Percentiles rank a stretch among this genome's conserved stretches.
phyloP scores from a whole-genome alignment of 1,284 basidiomycete species.

The Marasmius tenuissimus region DNA sequence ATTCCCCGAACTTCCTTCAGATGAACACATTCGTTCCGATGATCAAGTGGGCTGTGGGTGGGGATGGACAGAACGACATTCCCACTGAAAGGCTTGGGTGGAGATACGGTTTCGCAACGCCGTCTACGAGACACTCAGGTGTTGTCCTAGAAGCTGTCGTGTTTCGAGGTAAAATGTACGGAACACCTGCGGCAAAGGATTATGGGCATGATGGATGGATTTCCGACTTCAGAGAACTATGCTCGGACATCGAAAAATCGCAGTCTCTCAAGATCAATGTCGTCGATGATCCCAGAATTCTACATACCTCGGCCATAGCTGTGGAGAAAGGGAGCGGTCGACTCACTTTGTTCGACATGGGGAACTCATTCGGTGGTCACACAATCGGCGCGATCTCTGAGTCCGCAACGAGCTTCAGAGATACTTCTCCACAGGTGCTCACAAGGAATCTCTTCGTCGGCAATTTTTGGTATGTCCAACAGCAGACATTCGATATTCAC shows the following conservation, averaged over 20 bases:
- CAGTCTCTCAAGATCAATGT: neutral
- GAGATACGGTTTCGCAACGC: neutral
- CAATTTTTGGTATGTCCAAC: neutral
- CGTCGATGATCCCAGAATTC: neutral
- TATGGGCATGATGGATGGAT: neutral
- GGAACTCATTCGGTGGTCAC: neutral
- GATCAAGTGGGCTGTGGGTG: neutral
- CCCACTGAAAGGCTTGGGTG: neutral
- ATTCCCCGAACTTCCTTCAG: neutral
- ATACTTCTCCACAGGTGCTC: neutral
- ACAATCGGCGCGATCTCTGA: no score
- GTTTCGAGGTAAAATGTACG: neutral
- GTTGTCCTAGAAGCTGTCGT: neutral
- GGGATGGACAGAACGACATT: neutral
- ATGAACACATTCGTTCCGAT: neutral
- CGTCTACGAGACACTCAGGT: neutral
- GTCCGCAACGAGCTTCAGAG: neutral
- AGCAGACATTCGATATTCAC: neutral
- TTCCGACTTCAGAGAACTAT: neutral
- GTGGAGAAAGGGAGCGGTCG: neutral
- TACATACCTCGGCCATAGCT: neutral
- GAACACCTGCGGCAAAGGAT: neutral
- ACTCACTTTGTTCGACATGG: neutral
- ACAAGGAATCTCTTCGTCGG: neutral
- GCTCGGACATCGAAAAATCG: neutral